phyloP scores from a whole-genome alignment of 177 flowering plant species.

The Vitis hybrid region DNA sequence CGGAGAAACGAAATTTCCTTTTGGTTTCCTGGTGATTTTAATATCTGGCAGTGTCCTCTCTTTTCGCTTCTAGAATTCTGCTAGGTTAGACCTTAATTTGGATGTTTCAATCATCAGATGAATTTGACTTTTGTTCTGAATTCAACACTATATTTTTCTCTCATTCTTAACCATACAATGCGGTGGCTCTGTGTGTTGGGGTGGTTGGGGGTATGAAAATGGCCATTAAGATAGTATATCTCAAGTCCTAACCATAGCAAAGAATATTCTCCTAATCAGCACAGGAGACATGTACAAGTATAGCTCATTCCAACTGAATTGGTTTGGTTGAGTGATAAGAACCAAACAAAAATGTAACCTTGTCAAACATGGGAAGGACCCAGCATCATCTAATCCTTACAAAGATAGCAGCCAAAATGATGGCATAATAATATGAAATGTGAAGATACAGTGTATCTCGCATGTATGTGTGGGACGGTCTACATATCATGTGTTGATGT shows the following conservation, averaged over 20 bases:
- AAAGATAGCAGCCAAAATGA: not conserved
- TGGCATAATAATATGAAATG: not conserved
- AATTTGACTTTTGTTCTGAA: not conserved
- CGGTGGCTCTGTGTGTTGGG: too few relatives aligned
- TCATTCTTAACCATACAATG: not conserved
- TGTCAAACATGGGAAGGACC: not conserved
- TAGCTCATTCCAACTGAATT: not conserved
- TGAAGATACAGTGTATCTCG: not conserved
- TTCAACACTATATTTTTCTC: slow-evolving; percentile 2
- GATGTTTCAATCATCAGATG: slow-evolving; percentile 2
- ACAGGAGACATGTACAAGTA: not conserved
- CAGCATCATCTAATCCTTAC: not conserved
- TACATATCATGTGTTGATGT: too few relatives aligned
- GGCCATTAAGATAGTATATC: too few relatives aligned
- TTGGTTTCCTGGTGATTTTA: not conserved
- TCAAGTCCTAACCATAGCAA: too few relatives aligned
- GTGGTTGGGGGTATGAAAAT: too few relatives aligned
- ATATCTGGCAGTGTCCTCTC: not conserved
- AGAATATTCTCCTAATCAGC: too few relatives aligned
- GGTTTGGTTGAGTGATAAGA: not conserved
- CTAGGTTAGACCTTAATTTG: not conserved
- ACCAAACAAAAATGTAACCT: not conserved
- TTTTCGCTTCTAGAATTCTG: slow-evolving; percentile 18
- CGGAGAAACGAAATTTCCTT: slow-evolving; percentile 7
- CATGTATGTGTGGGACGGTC: not conserved